These are phyloP conservation scores for Falciphora oryzae DNA, from an alignment of 2,329 filamentous ascomycete species.

Conservation along the genomic window DNA sequence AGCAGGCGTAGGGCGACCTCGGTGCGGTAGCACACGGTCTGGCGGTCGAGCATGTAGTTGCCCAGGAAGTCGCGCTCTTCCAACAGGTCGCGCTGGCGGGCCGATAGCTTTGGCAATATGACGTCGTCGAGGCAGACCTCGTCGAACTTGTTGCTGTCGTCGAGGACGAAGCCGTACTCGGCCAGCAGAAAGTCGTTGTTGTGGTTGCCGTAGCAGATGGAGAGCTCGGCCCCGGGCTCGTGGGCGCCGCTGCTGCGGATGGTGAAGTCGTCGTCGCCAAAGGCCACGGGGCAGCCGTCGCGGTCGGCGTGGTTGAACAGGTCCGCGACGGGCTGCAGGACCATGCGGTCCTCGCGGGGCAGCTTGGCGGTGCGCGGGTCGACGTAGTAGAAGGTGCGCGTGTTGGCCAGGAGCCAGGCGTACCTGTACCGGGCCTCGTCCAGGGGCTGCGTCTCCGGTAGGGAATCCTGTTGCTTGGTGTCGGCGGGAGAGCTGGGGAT, in stretches of 20 bases:
- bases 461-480: not conserved
- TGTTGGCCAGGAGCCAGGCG: conserved; percentile 54
- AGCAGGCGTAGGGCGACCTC: conserved; percentile 19
- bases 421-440: conserved; percentile 36
- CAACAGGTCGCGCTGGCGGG: conserved; percentile 13
- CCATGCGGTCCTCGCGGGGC: conserved; percentile 53
- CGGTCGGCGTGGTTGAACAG: conserved; percentile 55
- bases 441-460: not conserved
- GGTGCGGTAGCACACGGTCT: conserved; percentile 21
- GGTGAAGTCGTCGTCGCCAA: conserved; percentile 45
- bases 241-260: conserved; percentile 47
- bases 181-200: conserved; percentile 67
- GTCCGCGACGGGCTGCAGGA: conserved; percentile 66
- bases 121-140: conserved; percentile 40
- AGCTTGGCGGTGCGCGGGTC: conserved; percentile 38
- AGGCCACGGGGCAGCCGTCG: conserved; percentile 44
- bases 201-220: conserved; percentile 64
- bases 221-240: conserved; percentile 56
- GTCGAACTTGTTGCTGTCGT: conserved; percentile 39
- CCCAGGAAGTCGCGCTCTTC: conserved; percentile 18
- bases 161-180: conserved; percentile 53
- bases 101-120: conserved; percentile 27
- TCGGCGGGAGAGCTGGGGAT: not conserved
- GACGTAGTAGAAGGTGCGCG: conserved; percentile 54
- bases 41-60: conserved; percentile 20